A percentile compares a stretch with the other conserved stretches of the same genome.
Evolutionary conservation across 1,139 yeast species (phyloP).

Genomic region (Debaryomyces fabryi): DNA sequence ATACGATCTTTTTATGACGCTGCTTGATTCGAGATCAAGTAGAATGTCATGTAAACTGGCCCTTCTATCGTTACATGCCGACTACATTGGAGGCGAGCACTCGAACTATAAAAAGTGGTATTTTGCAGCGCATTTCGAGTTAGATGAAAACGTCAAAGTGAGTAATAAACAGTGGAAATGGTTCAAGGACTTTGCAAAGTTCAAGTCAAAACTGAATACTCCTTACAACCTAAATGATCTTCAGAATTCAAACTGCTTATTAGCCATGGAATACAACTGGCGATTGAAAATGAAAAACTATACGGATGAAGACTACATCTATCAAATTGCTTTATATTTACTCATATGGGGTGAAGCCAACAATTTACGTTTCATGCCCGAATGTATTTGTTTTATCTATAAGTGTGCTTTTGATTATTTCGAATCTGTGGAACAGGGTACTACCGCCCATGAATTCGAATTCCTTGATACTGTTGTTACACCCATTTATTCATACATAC

Average conservation of each 20-base stretch:
- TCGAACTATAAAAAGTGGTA: slow-evolving; percentile 48
- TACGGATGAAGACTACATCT: slow-evolving; percentile 24
- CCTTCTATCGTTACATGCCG: slow-evolving; percentile 39
- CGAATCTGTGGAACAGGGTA: slow-evolving; percentile 1
- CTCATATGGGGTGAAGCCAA: slow-evolving; percentile 50
- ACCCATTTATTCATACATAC: slow-evolving; percentile 47
- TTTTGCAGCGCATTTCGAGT: slow-evolving; percentile 34
- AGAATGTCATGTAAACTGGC: slow-evolving; percentile 40
- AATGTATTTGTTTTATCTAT: slow-evolving; percentile 43
- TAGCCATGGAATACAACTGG: slow-evolving; percentile 29
- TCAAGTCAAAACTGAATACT: slow-evolving; percentile 8
- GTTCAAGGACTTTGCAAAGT: slow-evolving; percentile 12
- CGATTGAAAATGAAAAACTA: slow-evolving; percentile 22
- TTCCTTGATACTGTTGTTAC: slow-evolving; percentile 45
- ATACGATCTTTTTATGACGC: slow-evolving; percentile 41
- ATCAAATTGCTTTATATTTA: slow-evolving; percentile 37
- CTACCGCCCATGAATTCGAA: slow-evolving; percentile 12
- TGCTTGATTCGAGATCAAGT: slow-evolving; percentile 44
- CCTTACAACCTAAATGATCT: slow-evolving; percentile 19
- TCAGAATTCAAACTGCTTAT: slow-evolving; percentile 18
- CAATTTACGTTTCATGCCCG: slow-evolving; percentile 46
- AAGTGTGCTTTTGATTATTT: slow-evolving; percentile 33
- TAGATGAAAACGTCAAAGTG: slow-evolving; percentile 20
- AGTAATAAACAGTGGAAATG: slow-evolving; percentile 16
- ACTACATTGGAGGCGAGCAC: slow-evolving; percentile 45